phyloP scores from a whole-genome alignment of 306 rosid species.

The Vicia villosa region DNA sequence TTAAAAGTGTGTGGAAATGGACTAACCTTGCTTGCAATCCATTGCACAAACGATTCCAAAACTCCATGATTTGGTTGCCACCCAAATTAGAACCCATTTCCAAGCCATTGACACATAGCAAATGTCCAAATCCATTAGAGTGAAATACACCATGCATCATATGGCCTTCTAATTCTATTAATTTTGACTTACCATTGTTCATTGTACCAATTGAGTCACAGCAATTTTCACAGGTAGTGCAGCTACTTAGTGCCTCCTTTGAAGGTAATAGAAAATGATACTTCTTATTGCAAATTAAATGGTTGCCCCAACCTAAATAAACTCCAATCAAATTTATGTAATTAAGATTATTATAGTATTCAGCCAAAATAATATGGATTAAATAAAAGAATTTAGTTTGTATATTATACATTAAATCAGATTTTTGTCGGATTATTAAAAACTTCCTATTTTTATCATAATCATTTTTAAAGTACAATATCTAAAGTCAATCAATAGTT shows the following conservation, averaged over 20 bases:
- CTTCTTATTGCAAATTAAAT: constrained; percentile 82
- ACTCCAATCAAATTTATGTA: constrained; percentile 17
- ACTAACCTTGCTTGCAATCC: constrained; percentile 70
- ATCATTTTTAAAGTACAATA: too few relatives aligned
- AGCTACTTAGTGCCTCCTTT: constrained; percentile 59
- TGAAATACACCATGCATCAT: constrained; percentile 88
- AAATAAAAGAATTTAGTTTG: neutral
- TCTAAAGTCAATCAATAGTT: too few relatives aligned
- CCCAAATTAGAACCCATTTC: constrained; percentile 72
- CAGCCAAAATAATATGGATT: neutral
- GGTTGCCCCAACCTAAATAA: constrained; percentile 80
- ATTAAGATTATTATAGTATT: neutral
- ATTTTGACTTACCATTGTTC: constrained; percentile 49
- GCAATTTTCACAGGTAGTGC: constrained; percentile 45
- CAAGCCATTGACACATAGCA: constrained; percentile 72
- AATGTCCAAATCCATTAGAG: constrained; percentile 88
- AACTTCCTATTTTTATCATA: too few relatives aligned
- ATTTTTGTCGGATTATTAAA: too few relatives aligned
- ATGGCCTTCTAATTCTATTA: constrained; percentile 58
- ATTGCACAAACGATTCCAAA: constrained; percentile 84
- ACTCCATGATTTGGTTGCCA: constrained; percentile 64
- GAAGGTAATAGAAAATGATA: constrained; percentile 85
- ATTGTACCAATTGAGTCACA: constrained; percentile 37
- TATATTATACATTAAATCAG: neutral
- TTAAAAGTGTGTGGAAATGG: neutral